phyloP scores from a whole-genome alignment of 2,329 filamentous ascomycete genomes.

The Beauveria australis region DNA sequence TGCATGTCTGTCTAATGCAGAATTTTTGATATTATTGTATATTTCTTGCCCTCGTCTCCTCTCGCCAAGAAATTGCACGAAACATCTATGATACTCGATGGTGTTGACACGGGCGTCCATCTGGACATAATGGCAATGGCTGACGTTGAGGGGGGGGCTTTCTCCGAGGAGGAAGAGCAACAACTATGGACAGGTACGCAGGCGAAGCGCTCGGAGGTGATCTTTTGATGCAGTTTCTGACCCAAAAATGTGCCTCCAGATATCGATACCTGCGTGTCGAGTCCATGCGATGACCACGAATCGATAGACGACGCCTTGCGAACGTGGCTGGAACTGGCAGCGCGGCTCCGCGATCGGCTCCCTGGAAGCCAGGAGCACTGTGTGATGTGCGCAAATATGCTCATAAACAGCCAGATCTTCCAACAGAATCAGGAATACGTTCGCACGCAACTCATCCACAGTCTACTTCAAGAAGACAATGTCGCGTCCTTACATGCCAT shows the following conservation, averaged over 20 bases:
- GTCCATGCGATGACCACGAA: slow-evolving; percentile 43
- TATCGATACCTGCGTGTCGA: slow-evolving; percentile 37
- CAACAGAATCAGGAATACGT: slow-evolving; percentile 72
- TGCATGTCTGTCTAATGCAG: neutral
- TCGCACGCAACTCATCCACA: slow-evolving; percentile 85
- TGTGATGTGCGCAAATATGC: slow-evolving; percentile 67
- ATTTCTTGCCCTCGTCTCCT: neutral
- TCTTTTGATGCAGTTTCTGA: neutral
- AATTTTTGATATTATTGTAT: neutral
- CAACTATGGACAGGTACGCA: slow-evolving; percentile 78
- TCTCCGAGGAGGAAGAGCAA: slow-evolving; percentile 67
- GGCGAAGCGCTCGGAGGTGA: neutral
- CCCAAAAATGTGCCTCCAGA: slow-evolving; percentile 26
- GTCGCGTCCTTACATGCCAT: slow-evolving; percentile 71
- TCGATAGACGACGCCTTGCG: slow-evolving; percentile 77
- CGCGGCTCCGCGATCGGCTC: slow-evolving; percentile 67
- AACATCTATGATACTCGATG: slow-evolving; percentile 23
- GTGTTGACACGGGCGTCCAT: slow-evolving; percentile 20
- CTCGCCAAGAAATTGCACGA: neutral
- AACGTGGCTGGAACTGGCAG: slow-evolving; percentile 71
- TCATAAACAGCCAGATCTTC: slow-evolving; percentile 72
- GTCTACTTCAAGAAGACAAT: slow-evolving; percentile 84
- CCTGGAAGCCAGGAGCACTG: slow-evolving; percentile 72
- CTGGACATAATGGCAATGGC: slow-evolving; percentile 36
- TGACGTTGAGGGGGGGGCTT: slow-evolving; percentile 54